Percentiles rank a stretch among this genome's conserved stretches.
These are phyloP conservation scores for Antitrichia curtipendula DNA, from an alignment of 225 moss, liverwort and hornwort species.

Conservation along the genomic window DNA sequence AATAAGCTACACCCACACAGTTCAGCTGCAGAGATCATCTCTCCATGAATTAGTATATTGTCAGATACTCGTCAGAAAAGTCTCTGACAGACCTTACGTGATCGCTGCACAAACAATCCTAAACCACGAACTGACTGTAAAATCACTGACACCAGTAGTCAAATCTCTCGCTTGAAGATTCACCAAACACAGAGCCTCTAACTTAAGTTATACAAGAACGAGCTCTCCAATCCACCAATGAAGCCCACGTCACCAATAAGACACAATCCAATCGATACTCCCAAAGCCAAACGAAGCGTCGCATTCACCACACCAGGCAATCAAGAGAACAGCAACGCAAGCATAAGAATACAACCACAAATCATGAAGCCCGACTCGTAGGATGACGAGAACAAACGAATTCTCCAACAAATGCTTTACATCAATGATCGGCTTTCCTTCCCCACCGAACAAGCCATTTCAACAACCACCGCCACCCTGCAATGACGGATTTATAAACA, in stretches of 20 bases:
- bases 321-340: not conserved
- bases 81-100: not conserved
- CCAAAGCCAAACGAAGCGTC: not conserved
- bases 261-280: not conserved
- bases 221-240: not conserved
- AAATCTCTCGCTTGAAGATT: not conserved
- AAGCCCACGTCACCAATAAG: not conserved
- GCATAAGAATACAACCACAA: not conserved
- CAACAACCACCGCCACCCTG: not conserved
- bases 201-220: too few relatives aligned
- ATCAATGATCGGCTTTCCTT: not conserved
- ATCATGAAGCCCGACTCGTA: not conserved
- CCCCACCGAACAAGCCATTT: not conserved
- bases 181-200: not conserved
- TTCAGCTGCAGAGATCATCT: not conserved
- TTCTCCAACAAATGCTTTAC: constrained; percentile 3
- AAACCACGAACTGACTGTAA: not conserved
- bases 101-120: not conserved
- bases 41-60: not conserved
- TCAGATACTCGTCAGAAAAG: not conserved
- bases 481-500: not conserved
- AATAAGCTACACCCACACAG: not conserved
- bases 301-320: not conserved
- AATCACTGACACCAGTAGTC: not conserved
- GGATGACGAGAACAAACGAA: not conserved